Conservation (phyloP, 2,329 filamentous ascomycete species). For the Pseudogymnoascus sp. region DNA sequence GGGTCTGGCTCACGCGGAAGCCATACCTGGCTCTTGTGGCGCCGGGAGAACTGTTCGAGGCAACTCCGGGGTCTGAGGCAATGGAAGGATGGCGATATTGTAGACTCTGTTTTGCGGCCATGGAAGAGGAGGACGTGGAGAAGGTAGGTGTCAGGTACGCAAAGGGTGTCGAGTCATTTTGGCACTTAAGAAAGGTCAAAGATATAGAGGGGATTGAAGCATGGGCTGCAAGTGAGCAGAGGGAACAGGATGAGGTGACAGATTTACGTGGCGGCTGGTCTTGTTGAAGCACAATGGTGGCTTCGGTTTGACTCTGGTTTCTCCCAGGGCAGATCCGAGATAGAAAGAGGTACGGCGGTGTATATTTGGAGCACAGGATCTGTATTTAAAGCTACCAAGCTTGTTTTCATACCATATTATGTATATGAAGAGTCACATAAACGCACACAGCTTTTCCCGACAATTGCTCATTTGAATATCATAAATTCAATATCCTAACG, state of each 20-base stretch:
- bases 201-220: slow-evolving; percentile 50
- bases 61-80: slow-evolving; percentile 51
- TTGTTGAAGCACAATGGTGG: neutral
- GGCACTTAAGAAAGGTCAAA: slow-evolving; percentile 60
- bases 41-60: slow-evolving; percentile 67
- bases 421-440: neutral
- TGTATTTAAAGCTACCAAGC: neutral
- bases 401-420: neutral
- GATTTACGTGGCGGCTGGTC: neutral
- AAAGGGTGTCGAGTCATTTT: slow-evolving; percentile 65
- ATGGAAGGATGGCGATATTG: slow-evolving; percentile 63
- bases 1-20: slow-evolving; percentile 62
- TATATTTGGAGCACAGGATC: neutral
- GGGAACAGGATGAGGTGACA: neutral
- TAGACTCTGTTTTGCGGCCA: slow-evolving; percentile 78
- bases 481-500: neutral
- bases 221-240: neutral
- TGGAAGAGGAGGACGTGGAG: slow-evolving; percentile 62
- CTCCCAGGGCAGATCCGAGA: neutral
- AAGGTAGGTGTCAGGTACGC: slow-evolving; percentile 56
- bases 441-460: too few species aligned
- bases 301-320: neutral
- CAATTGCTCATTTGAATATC: neutral
- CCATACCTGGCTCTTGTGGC: slow-evolving; percentile 63
- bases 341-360: neutral